Evolutionary conservation across 1,284 basidiomycete genomes (phyloP).

Genomic region (Cystobasidium slooffiae): DNA sequence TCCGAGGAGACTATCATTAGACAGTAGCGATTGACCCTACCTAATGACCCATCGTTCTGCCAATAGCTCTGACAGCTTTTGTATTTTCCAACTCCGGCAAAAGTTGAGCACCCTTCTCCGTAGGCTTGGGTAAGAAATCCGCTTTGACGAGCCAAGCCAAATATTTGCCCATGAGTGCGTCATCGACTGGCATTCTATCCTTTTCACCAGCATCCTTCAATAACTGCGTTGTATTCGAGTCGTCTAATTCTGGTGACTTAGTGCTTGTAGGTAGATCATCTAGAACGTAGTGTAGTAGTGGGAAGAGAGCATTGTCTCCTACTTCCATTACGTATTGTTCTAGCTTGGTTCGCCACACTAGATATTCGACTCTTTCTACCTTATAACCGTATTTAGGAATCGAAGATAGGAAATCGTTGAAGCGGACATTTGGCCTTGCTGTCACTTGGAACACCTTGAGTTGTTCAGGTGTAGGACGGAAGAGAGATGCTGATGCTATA

Average conservation of each 20-base stretch:
- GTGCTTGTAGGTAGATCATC: conserved; percentile 97
- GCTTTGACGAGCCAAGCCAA: conserved; percentile 91
- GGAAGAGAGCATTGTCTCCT: conserved; percentile 96
- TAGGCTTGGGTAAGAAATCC: conserved; percentile 67
- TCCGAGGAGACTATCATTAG: not conserved
- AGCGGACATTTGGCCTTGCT: conserved; percentile 83
- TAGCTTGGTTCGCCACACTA: conserved; percentile 86
- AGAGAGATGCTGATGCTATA: conserved; percentile 73
- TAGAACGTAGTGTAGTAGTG: conserved; percentile 92
- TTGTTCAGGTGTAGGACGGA: conserved; percentile 53
- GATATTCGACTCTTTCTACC: conserved; percentile 80
- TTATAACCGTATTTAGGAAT: conserved; percentile 80
- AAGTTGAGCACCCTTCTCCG: conserved; percentile 43
- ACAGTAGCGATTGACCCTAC: not conserved
- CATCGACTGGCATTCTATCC: conserved; percentile 69
- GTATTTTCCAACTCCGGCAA: conserved; percentile 52
- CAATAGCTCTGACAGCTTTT: conserved; percentile 53
- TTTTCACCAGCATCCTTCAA: conserved; percentile 63
- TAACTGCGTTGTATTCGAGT: conserved; percentile 76
- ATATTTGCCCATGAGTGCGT: conserved; percentile 80
- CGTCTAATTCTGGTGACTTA: conserved; percentile 89
- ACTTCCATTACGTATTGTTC: conserved; percentile 93
- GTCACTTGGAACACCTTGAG: conserved; percentile 85
- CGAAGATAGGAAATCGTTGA: conserved; percentile 82
- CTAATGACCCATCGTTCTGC: conserved; percentile 48